Evolutionary conservation across 2,329 filamentous ascomycete species (phyloP).

Genomic region (Hypoxylon sp.): DNA sequence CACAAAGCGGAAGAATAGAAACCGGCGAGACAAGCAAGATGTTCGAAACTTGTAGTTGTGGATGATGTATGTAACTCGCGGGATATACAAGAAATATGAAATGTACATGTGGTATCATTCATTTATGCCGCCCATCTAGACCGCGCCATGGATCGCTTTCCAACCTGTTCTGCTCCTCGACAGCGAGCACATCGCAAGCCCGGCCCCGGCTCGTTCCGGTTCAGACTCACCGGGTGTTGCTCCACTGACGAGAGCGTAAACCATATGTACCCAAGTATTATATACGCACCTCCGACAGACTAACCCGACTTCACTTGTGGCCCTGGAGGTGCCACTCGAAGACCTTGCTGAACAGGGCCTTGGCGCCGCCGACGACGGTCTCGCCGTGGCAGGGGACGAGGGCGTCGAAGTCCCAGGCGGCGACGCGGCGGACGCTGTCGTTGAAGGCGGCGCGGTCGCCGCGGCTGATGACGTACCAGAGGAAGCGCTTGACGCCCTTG

Average conservation of each 20-base stretch:
- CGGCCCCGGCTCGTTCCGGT: background rate
- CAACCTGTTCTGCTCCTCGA: background rate
- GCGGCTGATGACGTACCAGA: slow-evolving; percentile 76
- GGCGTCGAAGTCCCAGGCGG: slow-evolving; percentile 82
- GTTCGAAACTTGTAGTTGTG: too few relatives aligned
- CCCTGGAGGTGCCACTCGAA: slow-evolving; percentile 81
- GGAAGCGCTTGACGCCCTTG: slow-evolving; percentile 79
- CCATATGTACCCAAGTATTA: too few relatives aligned
- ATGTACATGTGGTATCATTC: background rate
- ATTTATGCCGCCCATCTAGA: background rate
- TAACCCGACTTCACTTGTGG: slow-evolving; percentile 43
- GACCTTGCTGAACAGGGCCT: slow-evolving; percentile 77
- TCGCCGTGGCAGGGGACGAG: slow-evolving; percentile 95
- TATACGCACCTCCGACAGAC: too few relatives aligned
- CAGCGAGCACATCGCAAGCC: background rate
- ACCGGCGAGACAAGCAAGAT: background rate
- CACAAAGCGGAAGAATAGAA: background rate
- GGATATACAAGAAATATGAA: background rate
- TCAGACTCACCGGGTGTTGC: too few relatives aligned
- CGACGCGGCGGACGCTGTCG: slow-evolving; percentile 72
- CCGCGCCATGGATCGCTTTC: background rate
- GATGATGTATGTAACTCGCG: background rate
- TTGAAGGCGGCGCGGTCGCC: slow-evolving; percentile 73
- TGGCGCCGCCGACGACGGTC: slow-evolving; percentile 76
- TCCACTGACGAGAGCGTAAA: too few relatives aligned